Evolutionary conservation across 305 asterid species (phyloP).

Genomic region (Ilex paraguariensis): DNA sequence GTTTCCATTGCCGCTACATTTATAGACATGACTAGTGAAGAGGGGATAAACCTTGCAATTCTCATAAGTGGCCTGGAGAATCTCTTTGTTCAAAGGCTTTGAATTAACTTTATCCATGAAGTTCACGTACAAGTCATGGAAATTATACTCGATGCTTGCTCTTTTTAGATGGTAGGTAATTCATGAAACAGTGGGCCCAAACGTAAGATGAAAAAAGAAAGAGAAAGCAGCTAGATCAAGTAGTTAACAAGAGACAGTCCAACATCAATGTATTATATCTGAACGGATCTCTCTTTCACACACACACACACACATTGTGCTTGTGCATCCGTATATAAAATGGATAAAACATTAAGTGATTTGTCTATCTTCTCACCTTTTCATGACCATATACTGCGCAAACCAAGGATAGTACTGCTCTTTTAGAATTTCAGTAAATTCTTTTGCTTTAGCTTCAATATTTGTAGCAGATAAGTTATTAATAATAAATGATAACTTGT

Average conservation of each 20-base stretch:
- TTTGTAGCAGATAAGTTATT: constrained; percentile 84
- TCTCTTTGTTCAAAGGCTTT: constrained; percentile 74
- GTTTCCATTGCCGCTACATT: no score
- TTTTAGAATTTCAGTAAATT: constrained; percentile 64
- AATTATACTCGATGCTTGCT: constrained; percentile 97
- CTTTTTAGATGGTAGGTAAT: constrained; percentile 32
- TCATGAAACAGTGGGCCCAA: constrained; percentile 11
- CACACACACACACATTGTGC: no score
- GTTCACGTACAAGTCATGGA: constrained; percentile 97
- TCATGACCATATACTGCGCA: constrained; percentile 99
- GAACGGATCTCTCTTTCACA: no score
- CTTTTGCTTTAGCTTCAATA: constrained; percentile 90
- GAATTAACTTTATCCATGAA: constrained; percentile 83
- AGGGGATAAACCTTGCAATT: constrained; percentile 83
- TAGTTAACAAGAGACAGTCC: no score
- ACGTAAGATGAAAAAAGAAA: neutral
- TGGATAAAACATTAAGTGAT: no score
- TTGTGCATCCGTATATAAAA: no score
- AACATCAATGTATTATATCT: no score
- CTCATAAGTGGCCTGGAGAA: constrained; percentile 84
- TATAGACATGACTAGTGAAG: no score
- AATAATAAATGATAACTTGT: constrained; percentile 80
- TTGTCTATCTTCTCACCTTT: constrained; percentile 45
- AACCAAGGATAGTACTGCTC: constrained; percentile 94
- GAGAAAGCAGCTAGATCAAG: no score